Evolutionary conservation across 2,329 filamentous ascomycete genomes (phyloP), one percentile per base, ranked within the genome.

Genomic region (Neonectria punicea): DNA sequence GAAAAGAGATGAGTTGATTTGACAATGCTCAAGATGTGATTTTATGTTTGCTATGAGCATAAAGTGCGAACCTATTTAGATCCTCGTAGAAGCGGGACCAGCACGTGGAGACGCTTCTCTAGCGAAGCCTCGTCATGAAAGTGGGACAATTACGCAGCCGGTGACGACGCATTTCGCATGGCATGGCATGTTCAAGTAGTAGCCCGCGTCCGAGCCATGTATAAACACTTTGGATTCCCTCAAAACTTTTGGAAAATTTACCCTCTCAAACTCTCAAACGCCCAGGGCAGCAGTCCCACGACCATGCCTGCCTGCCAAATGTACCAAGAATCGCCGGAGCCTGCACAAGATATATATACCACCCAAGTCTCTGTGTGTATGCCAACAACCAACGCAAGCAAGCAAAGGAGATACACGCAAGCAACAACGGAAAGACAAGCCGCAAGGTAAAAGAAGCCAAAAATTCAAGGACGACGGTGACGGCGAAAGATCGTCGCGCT

Each of bases 181-280:
- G 55, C 30, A 55, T 54, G 22, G 25, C 25, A 25, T 25, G 25
- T 50, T 59, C 51, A 55, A 28, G 39, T 51, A 28, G 39, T 51
- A 51, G 46, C 55, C 61, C 54, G 22, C 55, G 46, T 58, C 46
- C 22, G 47, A 9, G 28, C 47, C 36, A 28, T 61, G 58, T 63
- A 55, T 63, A 66, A 59, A 66, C 59, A 46, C 58, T 63, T 59
- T 56, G 32, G 56, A 49, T 47, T 57, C 49, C 57, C 39, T 61
- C 20, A 43, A 30, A 30, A 18, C 53, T 41, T 16, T 53, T 13
- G n/a, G 16, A 16, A 46, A 44, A 61, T 30, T 30, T 18, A 32
- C 60, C 68, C 36, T 65, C 61, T 64, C 54, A 54, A 41, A 60
- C 70, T 18, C n/a, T 11, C n/a, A 43, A 11, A 66, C 39, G 61